Base-by-base conservation (phyloP, 495 filamentous ascomycete genomes). In the Aspergillus conjunctus region DNA sequence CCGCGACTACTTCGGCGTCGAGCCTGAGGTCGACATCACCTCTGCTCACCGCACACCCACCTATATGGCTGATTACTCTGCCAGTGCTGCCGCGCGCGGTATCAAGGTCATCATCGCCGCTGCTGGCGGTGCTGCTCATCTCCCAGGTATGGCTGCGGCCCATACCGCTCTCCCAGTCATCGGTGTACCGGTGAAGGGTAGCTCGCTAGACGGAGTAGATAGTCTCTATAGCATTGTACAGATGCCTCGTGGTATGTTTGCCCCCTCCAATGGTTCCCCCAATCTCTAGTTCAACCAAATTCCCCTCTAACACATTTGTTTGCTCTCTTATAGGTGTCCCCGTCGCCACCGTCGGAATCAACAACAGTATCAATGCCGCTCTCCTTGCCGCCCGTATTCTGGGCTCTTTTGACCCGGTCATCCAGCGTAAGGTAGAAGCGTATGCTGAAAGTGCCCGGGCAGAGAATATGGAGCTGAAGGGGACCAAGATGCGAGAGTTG, bases 71-170 rank as follows among this genome's bases (percentile, higher is more conserved):
- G 68, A 83, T 18, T 93, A 91, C 69, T 90, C 91, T 30, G 80
- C 81, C 49, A 75, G 80, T 43, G 91, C 92, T 21, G 84, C 84
- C 3, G 79, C 76, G 11, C 79, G 83, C 1, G 89, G 91, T 26
- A 83, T 96, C 76, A 88, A 90, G 73, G 92, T 94, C 43, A 92
- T 98, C 71, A 96, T 98, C 71, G 93, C 94, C 0, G 93, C 92
- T 11, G 94, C 95, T 15, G 93, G 93, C 48, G 93, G 94, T 41
- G 92, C 92, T 1, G 93, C 93, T 12, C 91, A 96, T 73, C 77
- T 97, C 7, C 94, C 93, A 9, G 93, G 95, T 41, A 98, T 98
- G 94, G 79, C 90, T 10, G 89, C 93, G 2, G 88, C 91, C 12
- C 86, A 89, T 73, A 94, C 91, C 11, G 83, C 86, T n/a, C 80